Evolutionary conservation across 805 yeast genomes (phyloP).

Genomic region (Tetrapisispora fleetii): DNA sequence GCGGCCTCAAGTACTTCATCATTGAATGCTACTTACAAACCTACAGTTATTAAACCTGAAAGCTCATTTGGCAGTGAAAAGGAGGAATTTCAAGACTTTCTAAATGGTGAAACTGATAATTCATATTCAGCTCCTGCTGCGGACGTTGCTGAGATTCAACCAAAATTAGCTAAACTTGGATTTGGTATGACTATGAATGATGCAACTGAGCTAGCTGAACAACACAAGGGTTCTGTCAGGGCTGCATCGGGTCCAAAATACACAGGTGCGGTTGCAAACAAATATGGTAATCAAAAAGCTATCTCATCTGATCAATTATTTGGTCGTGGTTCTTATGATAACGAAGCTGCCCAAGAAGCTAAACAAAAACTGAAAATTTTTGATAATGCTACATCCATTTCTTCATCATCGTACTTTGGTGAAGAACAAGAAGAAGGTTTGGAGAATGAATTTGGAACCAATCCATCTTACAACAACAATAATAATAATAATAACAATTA

Average conservation of each 20-base stretch:
- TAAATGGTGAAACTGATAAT: conserved; percentile 5
- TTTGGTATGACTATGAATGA: conserved; percentile 77
- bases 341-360: conserved; percentile 71
- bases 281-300: conserved; percentile 84
- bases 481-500: conserved; percentile 23
- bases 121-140: conserved; percentile 7
- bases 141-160: conserved; percentile 34
- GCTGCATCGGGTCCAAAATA: conserved; percentile 50
- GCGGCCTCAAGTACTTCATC: conserved; percentile 28
- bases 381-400: conserved; percentile 80
- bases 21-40: conserved; percentile 4
- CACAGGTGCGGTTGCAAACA: conserved; percentile 64
- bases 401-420: conserved; percentile 88
- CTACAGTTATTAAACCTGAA: conserved; percentile 4
- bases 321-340: conserved; percentile 79
- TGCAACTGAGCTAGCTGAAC: conserved; percentile 38
- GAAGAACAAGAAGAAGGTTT: conserved; percentile 47
- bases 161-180: conserved; percentile 71
- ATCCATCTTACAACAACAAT: conserved; percentile 8
- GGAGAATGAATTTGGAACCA: conserved; percentile 1
- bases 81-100: conserved; percentile 13
- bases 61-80: conserved; percentile 3
- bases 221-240: conserved; percentile 29
- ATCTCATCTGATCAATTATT: conserved; percentile 93
- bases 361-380: conserved; percentile 68